Base-by-base conservation (phyloP, 148 eudicot genomes). In the Spergularia bocconei region DNA sequence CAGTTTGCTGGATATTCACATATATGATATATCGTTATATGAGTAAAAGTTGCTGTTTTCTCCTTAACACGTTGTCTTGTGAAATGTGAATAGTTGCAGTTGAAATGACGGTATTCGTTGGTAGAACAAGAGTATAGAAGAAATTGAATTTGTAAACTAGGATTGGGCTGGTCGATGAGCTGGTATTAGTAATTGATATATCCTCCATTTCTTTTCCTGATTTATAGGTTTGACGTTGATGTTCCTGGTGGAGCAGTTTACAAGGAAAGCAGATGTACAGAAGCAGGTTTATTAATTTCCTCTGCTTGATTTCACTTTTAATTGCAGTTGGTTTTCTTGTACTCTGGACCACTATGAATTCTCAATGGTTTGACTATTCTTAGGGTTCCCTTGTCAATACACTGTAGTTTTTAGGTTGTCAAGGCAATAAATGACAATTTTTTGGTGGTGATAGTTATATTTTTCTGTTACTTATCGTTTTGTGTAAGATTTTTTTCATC, bases 191-290 rank as follows among this genome's bases (percentile, higher is more conserved):
- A 53, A 50, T 50, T 29, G 17, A 38, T 12, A 16, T 50, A 2
- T 15, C 66, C 19, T 55, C 12, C 6, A 6, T 60, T 71, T 76
- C 47, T 62, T 73, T 72, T 38, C 23, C 71, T 69, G 63, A 72
- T 77, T 69, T 85, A 78, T 80, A 93, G 98, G 88, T 93, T 93
- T 83, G 98, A 94, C 79, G 98, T 94, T 67, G 97, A 94, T 81
- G 90, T 94, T 74, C 96, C 96, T 74, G 98, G 98, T 64, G 95
- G 98, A 73, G 87, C 81, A 47, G 91, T 87, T 36, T 94, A 87
- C 72, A 91, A 91, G 81, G 98, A 94, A 86, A 94, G 98, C 87
- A 83, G 88, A 76, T 90, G 86, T 79, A 90, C 98, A 39, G 96
- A 94, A 87, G 87, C 98, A 84, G 98, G 98, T 93, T 77, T 63